These are phyloP conservation scores for Diaporthe caulivora DNA, from an alignment of 2,329 filamentous ascomycete genomes.

Conservation along the genomic window DNA sequence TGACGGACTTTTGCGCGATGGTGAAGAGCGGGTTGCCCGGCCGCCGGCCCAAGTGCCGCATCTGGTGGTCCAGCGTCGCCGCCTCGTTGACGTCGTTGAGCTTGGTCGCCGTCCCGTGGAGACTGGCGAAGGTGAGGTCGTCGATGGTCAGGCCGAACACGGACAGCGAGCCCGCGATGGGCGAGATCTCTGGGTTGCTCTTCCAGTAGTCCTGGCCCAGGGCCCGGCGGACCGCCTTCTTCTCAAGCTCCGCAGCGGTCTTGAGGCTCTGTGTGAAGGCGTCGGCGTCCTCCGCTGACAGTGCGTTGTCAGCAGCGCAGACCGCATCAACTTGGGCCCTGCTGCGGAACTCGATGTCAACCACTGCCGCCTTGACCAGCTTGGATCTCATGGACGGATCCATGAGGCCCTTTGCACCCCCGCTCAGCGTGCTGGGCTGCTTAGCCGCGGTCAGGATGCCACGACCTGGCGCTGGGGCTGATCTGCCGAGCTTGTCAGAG, in stretches of 20 bases:
- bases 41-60: slow-evolving; percentile 50
- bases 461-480: slow-evolving; percentile 54
- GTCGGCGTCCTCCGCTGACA: neutral
- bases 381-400: slow-evolving; percentile 49
- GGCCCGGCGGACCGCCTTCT: neutral
- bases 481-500: slow-evolving; percentile 50
- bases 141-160: slow-evolving; percentile 53
- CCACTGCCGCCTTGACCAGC: neutral
- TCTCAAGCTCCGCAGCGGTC: neutral
- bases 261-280: neutral
- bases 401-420: slow-evolving; percentile 41
- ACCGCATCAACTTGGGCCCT: neutral
- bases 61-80: slow-evolving; percentile 50
- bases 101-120: slow-evolving; percentile 56
- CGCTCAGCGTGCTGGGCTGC: slow-evolving; percentile 43
- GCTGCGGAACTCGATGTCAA: neutral
- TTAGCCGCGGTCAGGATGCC: slow-evolving; percentile 50
- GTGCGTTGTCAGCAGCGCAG: neutral
- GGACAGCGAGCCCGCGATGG: slow-evolving; percentile 51
- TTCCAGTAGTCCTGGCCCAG: neutral
- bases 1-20: slow-evolving; percentile 53
- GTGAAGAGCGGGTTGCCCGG: slow-evolving; percentile 49
- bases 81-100: slow-evolving; percentile 45
- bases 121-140: slow-evolving; percentile 52
- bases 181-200: slow-evolving; percentile 40